Evolutionary conservation across 345 rosid species (phyloP), one percentile per base, ranked within the genome.

Genomic region (Adansonia digitata): DNA sequence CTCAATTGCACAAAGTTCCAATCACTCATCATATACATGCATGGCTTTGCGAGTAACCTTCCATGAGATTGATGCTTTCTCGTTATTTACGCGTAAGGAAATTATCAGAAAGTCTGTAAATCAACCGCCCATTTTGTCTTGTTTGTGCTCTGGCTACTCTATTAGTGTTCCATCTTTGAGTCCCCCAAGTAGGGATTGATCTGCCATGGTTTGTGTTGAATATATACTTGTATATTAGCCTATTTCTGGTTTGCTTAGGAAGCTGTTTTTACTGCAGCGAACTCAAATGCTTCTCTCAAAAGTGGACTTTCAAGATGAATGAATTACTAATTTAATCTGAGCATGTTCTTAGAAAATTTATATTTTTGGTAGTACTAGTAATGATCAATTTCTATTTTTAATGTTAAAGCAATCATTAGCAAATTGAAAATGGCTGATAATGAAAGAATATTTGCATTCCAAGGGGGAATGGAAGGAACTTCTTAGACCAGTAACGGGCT

Each of bases 161-260:
- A 61, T 75, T 67, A 68, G 61, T 55, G 60, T 55, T 26, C 27
- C 20, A 20, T 20, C 29, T 22, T 48, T 15, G 9, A 17, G 22
- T 6, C 17, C 22, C 10, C 24, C 9, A 18, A 4, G 55, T 7
- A 22, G 24, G 52, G 78, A 15, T 31, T 5, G 1, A 13, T 35
- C 31, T 57, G 56, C 72, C 53, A 62, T 51, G 72, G n/a, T 66
- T 80, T 75, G 46, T 74, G 71, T 77, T 31, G 43, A 49, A 20
- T 39, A 24, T 76, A 49, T 77, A 46, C 18, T 76, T 79, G 76
- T 63, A 60, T 37, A 74, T 69, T 37, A n/a, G 20, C 52, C 48
- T 2, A 43, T 48, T 15, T 48, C 52, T 15, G 52, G 52, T 48
- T 48, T 15, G 5, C 52, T 48, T 15, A 34, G 72, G 22, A 24